Evolutionary conservation across 202 grass and related monocot genomes (phyloP).

Genomic region (Zizania palustris): DNA sequence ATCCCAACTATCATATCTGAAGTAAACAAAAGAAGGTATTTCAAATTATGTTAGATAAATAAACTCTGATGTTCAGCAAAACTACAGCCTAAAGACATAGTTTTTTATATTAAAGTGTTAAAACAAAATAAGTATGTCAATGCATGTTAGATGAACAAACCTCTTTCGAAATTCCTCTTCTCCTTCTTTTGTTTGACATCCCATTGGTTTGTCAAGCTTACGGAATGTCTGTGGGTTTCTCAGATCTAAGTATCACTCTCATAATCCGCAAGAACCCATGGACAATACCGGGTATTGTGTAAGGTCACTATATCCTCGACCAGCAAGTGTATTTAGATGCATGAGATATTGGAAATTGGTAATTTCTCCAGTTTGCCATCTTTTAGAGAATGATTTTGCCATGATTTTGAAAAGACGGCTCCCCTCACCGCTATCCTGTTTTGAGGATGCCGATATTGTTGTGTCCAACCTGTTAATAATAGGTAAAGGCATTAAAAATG

Average conservation of each 20-base stretch:
- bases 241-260: conserved; percentile 88
- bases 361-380: conserved; percentile 99
- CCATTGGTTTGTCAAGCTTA: conserved; percentile 99
- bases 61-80: conserved; percentile 20
- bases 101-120: conserved; percentile 9
- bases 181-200: conserved; percentile 91
- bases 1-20: conserved; percentile 98
- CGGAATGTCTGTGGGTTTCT: conserved; percentile 75
- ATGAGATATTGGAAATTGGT: conserved; percentile 99
- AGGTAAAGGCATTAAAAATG: conserved; percentile 37
- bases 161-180: conserved; percentile 93
- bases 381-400: conserved; percentile 95
- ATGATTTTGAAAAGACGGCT: conserved; percentile 84
- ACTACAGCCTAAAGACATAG: not conserved
- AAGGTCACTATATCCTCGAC: conserved; percentile 97
- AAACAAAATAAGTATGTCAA: conserved; percentile 31
- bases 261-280: conserved; percentile 99
- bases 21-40: conserved; percentile 42
- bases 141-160: conserved; percentile 54
- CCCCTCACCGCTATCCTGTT: conserved; percentile 87
- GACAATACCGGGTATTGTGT: conserved; percentile 99
- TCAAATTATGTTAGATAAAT: conserved; percentile 28
- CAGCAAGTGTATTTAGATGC: conserved; percentile 98
- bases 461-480: conserved; percentile 80
- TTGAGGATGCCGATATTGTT: conserved; percentile 94